phyloP scores from a whole-genome alignment of 2,329 filamentous ascomycete species.

The Colletotrichum tropicale region DNA sequence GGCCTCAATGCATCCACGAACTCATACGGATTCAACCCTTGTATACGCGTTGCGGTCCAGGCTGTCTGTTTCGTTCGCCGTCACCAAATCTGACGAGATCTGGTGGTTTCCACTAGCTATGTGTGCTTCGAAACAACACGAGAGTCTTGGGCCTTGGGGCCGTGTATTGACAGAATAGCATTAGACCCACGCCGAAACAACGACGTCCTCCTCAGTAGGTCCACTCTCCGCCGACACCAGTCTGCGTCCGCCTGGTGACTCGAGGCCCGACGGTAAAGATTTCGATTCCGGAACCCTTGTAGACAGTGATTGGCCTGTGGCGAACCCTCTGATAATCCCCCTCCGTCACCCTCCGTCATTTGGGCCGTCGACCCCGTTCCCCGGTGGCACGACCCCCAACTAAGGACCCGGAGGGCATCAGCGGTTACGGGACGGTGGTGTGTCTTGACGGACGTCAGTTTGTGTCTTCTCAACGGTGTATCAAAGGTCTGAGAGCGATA shows the following conservation, averaged over 20 bases:
- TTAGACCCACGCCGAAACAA: not conserved
- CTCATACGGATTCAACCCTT: not conserved
- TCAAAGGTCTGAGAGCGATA: not conserved
- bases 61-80: not conserved
- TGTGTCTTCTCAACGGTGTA: not conserved
- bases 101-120: not conserved
- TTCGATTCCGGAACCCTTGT: not conserved
- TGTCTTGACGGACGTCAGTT: not conserved
- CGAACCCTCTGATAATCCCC: not conserved
- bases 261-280: not conserved
- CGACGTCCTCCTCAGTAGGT: not conserved
- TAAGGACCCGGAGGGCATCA: not conserved
- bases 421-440: not conserved
- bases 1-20: not conserved
- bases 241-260: not conserved
- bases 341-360: not conserved
- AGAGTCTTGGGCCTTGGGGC: not conserved
- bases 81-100: not conserved
- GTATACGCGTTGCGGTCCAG: not conserved
- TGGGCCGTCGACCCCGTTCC: not conserved
- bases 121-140: not conserved
- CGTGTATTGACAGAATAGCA: not conserved
- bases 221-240: not conserved
- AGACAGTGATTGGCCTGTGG: not conserved
- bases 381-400: not conserved